Conservation (phyloP, 1,284 basidiomycete genomes). For the Leccinum variabile region DNA sequence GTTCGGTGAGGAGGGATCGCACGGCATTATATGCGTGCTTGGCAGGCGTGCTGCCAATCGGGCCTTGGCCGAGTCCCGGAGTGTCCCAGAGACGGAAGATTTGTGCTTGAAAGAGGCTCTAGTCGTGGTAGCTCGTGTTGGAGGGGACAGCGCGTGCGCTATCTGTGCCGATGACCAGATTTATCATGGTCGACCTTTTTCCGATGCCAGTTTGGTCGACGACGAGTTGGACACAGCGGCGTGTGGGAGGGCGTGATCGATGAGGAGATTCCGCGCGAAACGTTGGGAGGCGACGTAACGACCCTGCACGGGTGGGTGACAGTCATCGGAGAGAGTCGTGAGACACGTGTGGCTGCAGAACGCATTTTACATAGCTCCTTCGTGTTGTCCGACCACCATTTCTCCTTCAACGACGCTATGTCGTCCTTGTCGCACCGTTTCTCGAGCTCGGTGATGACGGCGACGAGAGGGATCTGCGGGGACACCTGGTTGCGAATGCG, state of each 20-base stretch:
- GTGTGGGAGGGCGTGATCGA: conserved; percentile 25
- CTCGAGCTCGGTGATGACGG: conserved; percentile 31
- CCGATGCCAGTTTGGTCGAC: conserved; percentile 30
- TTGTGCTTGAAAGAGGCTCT: conserved; percentile 16
- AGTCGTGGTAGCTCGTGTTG: conserved; percentile 28
- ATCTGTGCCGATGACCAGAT: conserved; percentile 20
- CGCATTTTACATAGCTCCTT: conserved; percentile 13
- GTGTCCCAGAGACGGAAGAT: conserved; percentile 34
- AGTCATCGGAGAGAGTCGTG: conserved; percentile 26
- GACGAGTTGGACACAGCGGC: conserved; percentile 12
- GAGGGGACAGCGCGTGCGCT: conserved; percentile 22
- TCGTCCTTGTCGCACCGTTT: conserved; percentile 18
- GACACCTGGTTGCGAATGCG: conserved; percentile 27
- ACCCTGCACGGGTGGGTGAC: conserved; percentile 21
- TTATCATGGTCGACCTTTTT: conserved; percentile 27
- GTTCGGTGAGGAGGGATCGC: conserved; percentile 29
- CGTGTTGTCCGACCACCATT: conserved; percentile 23
- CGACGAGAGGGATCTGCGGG: conserved; percentile 25
- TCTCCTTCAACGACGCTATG: conserved; percentile 25
- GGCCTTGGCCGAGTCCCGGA: conserved; percentile 26
- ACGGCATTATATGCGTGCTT: conserved; percentile 20
- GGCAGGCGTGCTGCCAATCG: conserved; percentile 14
- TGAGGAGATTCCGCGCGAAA: conserved; percentile 25
- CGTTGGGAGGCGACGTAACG: conserved; percentile 19
- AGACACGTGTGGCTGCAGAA: conserved; percentile 26